Evolutionary conservation across 169 alveolate genomes (phyloP).

Genomic region (Plasmodium sp.): DNA sequence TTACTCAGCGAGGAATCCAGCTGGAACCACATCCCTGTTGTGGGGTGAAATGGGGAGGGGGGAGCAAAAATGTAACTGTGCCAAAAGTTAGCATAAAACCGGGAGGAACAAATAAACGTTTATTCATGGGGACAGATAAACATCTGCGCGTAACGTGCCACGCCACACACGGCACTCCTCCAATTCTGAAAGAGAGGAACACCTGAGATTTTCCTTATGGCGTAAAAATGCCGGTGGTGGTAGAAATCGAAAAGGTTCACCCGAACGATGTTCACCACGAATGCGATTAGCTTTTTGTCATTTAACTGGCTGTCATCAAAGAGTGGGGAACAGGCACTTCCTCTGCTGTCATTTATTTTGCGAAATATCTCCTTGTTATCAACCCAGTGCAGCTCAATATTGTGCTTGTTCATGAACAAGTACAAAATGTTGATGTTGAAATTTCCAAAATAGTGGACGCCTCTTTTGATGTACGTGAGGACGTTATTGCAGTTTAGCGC

Average conservation of each 20-base stretch:
- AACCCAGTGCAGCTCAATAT: slow-evolving; percentile 57
- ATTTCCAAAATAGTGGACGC: slow-evolving; percentile 59
- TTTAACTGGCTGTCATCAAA: slow-evolving; percentile 38
- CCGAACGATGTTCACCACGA: slow-evolving; percentile 59
- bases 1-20: slow-evolving; percentile 55
- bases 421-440: slow-evolving; percentile 50
- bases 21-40: slow-evolving; percentile 52
- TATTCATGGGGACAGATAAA: slow-evolving; percentile 2
- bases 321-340: neutral
- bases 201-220: slow-evolving; percentile 75
- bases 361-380: slow-evolving; percentile 54
- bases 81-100: neutral
- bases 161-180: neutral
- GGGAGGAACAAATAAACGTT: neutral
- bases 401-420: slow-evolving; percentile 57
- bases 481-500: neutral
- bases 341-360: slow-evolving; percentile 29
- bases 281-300: slow-evolving; percentile 44
- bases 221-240: slow-evolving; percentile 68
- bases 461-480: slow-evolving; percentile 34
- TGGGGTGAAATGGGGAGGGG: neutral
- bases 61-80: neutral
- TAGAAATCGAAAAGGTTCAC: slow-evolving; percentile 43
- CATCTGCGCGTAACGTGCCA: neutral
- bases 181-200: neutral